Evolutionary conservation across 441 rosid species (phyloP), one percentile per base, ranked within the genome.

Genomic region (Bocquillonia castaneifolia): DNA sequence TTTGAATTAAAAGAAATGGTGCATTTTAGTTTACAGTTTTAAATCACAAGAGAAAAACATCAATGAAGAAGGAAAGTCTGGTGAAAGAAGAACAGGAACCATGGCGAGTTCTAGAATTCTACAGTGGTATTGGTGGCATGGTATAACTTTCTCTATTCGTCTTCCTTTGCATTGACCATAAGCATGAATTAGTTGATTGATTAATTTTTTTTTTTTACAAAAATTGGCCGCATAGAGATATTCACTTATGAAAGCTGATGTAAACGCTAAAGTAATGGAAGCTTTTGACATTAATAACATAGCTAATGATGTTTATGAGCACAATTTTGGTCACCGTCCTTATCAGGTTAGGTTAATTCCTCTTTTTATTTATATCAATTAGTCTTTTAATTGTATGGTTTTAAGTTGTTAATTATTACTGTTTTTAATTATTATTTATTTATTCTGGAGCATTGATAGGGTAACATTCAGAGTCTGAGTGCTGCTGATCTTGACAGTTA

Each of bases 61-160:
- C 80, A 59, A 85, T 86, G 91, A 88, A n/a, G n/a, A n/a, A 72
- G 81, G 80, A 76, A 68, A 40, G 72, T 57, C 66, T 52, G 34
- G 26, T 10, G 42, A 64, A 50, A 70, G 62, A 54, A n/a, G 80
- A 67, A 29, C 76, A 74, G 64, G 69, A 82, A 73, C 87, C 86
- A 76, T 83, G 93, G 89, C 77, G 92, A 82, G 88, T 86, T 59
- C 91, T 92, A 69, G 98, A 92, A 69, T 92, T 92, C 85, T 88
- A 86, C 86, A 92, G 93, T 31, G 98, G 98, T 57, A 76, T 92
- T 45, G 96, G 96, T 52, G 98, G 93, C 69, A 85, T 92, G 96
- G 96, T 92, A n/a, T n/a, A 82, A 10, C 20, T 15, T 3, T 51
- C 36, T 36, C 63, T 18, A 28, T 5, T 48, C 44, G 15, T 10